These are phyloP conservation scores for Fraxinus velutina DNA, from an alignment of 305 asterid genomes.

Conservation along the genomic window DNA sequence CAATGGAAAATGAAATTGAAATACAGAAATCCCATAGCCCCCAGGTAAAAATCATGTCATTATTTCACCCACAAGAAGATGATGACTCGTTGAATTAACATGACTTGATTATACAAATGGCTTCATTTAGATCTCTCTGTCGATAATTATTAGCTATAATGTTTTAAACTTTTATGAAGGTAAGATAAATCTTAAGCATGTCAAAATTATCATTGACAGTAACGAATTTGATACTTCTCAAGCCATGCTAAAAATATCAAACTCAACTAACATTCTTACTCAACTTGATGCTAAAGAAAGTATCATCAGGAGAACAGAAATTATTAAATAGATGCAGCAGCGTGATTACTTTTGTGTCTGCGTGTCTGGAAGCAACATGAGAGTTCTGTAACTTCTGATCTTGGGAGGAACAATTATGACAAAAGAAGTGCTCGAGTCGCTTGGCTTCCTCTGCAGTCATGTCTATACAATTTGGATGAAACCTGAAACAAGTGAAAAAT, in stretches of 20 bases:
- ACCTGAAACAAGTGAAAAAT: slow-evolving; percentile 49
- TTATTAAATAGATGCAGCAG: slow-evolving; percentile 10
- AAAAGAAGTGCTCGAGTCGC: slow-evolving; percentile 59
- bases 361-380: slow-evolving; percentile 53
- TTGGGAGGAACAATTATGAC: slow-evolving; percentile 61
- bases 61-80: background rate
- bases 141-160: background rate
- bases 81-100: background rate
- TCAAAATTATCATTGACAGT: background rate
- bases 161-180: background rate
- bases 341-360: slow-evolving; percentile 58
- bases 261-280: background rate
- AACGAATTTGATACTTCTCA: background rate
- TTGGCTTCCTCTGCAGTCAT: slow-evolving; percentile 71
- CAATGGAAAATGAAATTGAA: background rate
- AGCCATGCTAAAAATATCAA: background rate
- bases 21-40: background rate
- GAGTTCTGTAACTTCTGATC: slow-evolving; percentile 56
- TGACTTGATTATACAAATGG: background rate
- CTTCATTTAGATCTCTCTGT: background rate
- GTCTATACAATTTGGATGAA: slow-evolving; percentile 76
- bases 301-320: slow-evolving; percentile 13
- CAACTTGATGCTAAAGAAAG: background rate
- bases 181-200: background rate
- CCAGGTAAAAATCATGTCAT: background rate